These are phyloP conservation scores for Colletotrichum endophyticum DNA, from an alignment of 2,329 filamentous ascomycete species.

Conservation along the genomic window DNA sequence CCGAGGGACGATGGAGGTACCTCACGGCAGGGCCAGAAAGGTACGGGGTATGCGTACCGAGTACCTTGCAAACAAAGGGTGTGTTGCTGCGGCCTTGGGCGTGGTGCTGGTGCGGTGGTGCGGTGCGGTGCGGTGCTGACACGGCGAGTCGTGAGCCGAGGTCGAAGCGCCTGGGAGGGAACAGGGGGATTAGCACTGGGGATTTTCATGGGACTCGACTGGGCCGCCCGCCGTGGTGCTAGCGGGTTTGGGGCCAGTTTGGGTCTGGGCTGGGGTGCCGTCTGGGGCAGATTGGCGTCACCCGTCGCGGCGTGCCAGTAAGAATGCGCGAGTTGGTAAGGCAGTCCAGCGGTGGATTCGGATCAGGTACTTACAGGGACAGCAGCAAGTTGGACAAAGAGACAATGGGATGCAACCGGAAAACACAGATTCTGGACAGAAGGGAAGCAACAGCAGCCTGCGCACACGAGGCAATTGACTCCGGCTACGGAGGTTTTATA, in stretches of 20 bases:
- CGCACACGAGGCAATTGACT: neutral
- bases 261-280: neutral
- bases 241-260: conserved; percentile 19
- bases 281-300: conserved; percentile 17
- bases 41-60: neutral
- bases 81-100: neutral
- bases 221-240: conserved; percentile 4
- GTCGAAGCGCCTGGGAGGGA: conserved; percentile 23
- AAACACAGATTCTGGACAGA: neutral
- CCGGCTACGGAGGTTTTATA: neutral
- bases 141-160: conserved; percentile 28
- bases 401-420: neutral
- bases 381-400: neutral
- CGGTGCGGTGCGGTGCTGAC: conserved; percentile 8
- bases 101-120: neutral
- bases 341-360: neutral
- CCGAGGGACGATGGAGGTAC: conserved; percentile 22
- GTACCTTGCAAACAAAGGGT: neutral
- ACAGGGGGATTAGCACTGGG: conserved; percentile 16
- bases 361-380: neutral
- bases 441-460: neutral
- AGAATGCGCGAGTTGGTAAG: conserved; percentile 19
- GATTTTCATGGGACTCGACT: conserved; percentile 5
- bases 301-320: conserved; percentile 11
- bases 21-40: neutral